A percentile compares a stretch with the other conserved stretches of the same genome.
These are phyloP conservation scores for Blastobotrys persicus DNA, from an alignment of 1,139 yeast species.

Conservation along the genomic window DNA sequence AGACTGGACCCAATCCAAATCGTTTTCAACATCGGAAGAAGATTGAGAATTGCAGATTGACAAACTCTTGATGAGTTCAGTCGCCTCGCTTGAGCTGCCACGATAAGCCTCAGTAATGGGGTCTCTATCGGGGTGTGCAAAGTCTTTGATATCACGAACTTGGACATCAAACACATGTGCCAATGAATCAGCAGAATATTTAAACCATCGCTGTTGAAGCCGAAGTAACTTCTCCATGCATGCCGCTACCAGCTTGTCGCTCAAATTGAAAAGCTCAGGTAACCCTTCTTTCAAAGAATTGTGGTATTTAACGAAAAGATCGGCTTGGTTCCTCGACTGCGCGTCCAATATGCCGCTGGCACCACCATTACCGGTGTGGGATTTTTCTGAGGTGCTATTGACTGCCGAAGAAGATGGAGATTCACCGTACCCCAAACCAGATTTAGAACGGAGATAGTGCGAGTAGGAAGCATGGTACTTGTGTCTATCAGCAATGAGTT, in stretches of 20 bases:
- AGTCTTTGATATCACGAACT: constrained; percentile 23
- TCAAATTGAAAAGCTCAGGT: constrained; percentile 29
- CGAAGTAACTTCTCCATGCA: constrained; percentile 26
- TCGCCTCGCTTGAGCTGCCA: background rate
- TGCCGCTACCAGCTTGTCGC: constrained; percentile 27
- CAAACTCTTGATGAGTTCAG: background rate
- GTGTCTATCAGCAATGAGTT: constrained; percentile 25
- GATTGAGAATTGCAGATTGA: background rate
- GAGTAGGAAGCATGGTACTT: constrained; percentile 25
- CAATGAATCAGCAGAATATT: constrained; percentile 29
- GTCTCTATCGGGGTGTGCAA: constrained; percentile 25
- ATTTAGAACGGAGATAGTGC: constrained; percentile 25
- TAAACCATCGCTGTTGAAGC: constrained; percentile 32
- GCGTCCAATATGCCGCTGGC: constrained; percentile 1
- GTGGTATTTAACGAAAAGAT: constrained; percentile 29
- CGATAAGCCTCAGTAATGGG: constrained; percentile 26
- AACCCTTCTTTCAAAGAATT: constrained; percentile 31
- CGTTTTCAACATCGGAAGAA: background rate
- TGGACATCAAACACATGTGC: constrained; percentile 26
- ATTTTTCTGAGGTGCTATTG: background rate
- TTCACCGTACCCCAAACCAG: constrained; percentile 13
- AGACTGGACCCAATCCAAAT: background rate
- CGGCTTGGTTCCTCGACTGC: constrained; percentile 21
- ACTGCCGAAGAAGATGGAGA: background rate
- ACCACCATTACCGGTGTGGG: background rate